Percentiles rank a stretch among this genome's conserved stretches.
Conservation (phyloP, 495 filamentous ascomycete species). For the Neurospora sp. region DNA sequence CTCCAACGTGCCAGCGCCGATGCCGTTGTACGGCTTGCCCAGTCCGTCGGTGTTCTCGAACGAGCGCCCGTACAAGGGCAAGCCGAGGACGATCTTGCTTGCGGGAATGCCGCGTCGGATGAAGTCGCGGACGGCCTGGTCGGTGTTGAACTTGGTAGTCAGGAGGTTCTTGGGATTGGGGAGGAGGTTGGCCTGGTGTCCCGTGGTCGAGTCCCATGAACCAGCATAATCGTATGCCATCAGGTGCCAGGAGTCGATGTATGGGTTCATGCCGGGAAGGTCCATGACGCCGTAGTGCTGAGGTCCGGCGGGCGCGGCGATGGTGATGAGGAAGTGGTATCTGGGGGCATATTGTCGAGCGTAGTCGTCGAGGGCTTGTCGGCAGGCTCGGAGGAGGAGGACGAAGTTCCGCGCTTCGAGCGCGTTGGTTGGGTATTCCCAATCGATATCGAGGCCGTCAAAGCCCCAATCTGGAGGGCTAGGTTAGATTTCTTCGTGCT, state of each 20-base stretch:
- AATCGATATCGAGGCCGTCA: constrained; percentile 53
- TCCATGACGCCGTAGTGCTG: constrained; percentile 60
- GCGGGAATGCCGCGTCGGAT: constrained; percentile 48
- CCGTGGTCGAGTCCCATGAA: constrained; percentile 56
- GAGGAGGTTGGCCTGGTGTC: constrained; percentile 70
- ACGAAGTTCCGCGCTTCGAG: constrained; percentile 60
- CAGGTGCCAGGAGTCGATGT: constrained; percentile 78
- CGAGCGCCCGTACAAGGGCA: constrained; percentile 78
- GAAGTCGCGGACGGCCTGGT: constrained; percentile 60
- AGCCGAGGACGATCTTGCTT: constrained; percentile 66
- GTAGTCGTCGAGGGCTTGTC: constrained; percentile 55
- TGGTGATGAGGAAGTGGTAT: constrained; percentile 61
- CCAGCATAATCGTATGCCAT: constrained; percentile 74
- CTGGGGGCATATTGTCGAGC: constrained; percentile 36
- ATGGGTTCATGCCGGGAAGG: constrained; percentile 57
- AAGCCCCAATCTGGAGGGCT: constrained; percentile 40
- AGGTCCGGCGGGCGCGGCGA: constrained; percentile 53
- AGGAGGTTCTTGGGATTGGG: constrained; percentile 36
- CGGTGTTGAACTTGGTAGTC: constrained; percentile 58
- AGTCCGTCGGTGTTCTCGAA: constrained; percentile 64
- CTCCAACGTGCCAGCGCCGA: constrained; percentile 59
- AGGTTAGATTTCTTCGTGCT: neutral
- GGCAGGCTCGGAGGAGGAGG: constrained; percentile 54
- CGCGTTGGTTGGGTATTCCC: constrained; percentile 48
- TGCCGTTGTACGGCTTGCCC: constrained; percentile 54